phyloP scores from a whole-genome alignment of 352 stramenopile genomes.

The Phytophthora agathidicida region DNA sequence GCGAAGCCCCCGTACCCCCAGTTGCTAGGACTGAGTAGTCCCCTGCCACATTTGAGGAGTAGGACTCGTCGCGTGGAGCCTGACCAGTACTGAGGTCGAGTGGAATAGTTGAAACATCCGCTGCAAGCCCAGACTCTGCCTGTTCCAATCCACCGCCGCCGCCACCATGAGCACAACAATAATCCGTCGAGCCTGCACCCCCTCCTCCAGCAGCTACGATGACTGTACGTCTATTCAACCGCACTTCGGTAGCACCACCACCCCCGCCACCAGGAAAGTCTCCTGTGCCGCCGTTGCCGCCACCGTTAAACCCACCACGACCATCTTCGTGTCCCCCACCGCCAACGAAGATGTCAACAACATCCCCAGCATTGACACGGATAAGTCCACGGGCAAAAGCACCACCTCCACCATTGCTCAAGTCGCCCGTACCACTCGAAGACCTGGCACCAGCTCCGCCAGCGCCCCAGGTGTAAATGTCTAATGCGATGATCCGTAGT shows the following conservation, averaged over 20 bases:
- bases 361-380: slow-evolving; percentile 45
- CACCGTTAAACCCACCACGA: slow-evolving; percentile 71
- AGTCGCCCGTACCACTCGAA: slow-evolving; percentile 11
- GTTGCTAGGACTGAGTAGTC: slow-evolving; percentile 70
- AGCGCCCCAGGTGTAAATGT: slow-evolving; percentile 81
- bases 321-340: slow-evolving; percentile 47
- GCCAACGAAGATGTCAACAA: slow-evolving; percentile 64
- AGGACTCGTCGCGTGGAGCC: slow-evolving; percentile 55
- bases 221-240: slow-evolving; percentile 49
- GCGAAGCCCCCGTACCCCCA: slow-evolving; percentile 44
- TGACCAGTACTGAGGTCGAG: slow-evolving; percentile 40
- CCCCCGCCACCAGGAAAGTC: slow-evolving; percentile 67
- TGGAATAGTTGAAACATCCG: slow-evolving; percentile 43
- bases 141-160: slow-evolving; percentile 49
- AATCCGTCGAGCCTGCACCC: slow-evolving; percentile 72
- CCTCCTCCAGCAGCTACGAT: slow-evolving; percentile 74
- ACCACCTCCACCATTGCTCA: slow-evolving; percentile 68
- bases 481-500: slow-evolving; percentile 57
- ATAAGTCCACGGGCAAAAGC: slow-evolving; percentile 72
- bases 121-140: slow-evolving; percentile 52
- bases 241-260: slow-evolving; percentile 63
- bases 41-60: slow-evolving; percentile 55
- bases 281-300: slow-evolving; percentile 58
- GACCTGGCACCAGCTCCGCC: slow-evolving; percentile 60
- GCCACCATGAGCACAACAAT: slow-evolving; percentile 80